Conservation (phyloP, 768 basidiomycete genomes). For the Trametes meyenii region DNA sequence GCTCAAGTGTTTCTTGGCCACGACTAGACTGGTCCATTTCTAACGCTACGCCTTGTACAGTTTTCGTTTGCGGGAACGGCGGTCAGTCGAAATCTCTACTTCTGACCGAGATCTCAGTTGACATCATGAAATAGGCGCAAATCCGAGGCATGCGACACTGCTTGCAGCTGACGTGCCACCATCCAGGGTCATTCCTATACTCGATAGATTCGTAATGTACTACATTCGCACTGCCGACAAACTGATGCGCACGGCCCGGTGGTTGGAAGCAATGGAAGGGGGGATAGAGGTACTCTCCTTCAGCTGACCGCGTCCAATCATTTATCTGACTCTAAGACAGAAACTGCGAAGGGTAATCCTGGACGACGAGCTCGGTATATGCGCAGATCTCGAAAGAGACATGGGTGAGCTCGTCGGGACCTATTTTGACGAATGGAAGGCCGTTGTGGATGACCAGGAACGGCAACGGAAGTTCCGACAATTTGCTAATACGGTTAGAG, state of each 20-base stretch:
- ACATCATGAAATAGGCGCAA: constrained; percentile 20
- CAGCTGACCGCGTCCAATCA: neutral
- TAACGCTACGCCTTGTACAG: constrained; percentile 30
- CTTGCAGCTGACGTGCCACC: constrained; percentile 71
- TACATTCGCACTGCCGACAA: constrained; percentile 77
- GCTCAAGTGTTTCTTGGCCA: constrained; percentile 8
- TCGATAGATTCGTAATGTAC: constrained; percentile 67
- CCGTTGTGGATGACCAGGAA: constrained; percentile 55
- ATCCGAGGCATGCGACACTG: constrained; percentile 59
- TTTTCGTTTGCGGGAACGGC: constrained; percentile 75
- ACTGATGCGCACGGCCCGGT: constrained; percentile 71
- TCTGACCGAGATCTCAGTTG: neutral
- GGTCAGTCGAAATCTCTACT: constrained; percentile 37
- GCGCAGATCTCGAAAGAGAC: constrained; percentile 62
- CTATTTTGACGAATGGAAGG: constrained; percentile 72
- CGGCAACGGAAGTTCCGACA: constrained; percentile 57
- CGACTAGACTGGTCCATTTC: neutral
- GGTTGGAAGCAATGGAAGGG: constrained; percentile 72
- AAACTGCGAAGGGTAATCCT: constrained; percentile 66
- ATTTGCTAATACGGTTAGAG: constrained; percentile 62
- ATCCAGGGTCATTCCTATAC: constrained; percentile 57
- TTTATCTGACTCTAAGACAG: constrained; percentile 29
- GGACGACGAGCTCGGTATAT: constrained; percentile 74
- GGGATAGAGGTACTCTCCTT: constrained; percentile 52
- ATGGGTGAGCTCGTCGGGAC: constrained; percentile 69